Base-by-base conservation (phyloP, 306 rosid species). In the Cicer judaicum region DNA sequence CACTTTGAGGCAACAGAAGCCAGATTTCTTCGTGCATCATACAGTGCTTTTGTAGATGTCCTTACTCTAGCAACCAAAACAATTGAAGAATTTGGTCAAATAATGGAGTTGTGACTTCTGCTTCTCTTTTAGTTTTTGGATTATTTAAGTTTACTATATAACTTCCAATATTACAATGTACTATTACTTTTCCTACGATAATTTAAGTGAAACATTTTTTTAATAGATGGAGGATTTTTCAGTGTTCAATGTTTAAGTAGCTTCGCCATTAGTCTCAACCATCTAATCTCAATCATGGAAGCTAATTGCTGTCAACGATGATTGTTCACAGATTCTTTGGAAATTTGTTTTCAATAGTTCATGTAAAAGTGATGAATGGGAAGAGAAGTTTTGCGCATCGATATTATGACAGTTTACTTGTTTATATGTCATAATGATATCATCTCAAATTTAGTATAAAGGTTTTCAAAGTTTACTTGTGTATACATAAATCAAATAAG, bases 11-110 rank as follows among this genome's bases (percentile, higher is more conserved):
- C 99, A 47, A 87, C 72, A 64, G 97, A 95, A 77, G 93, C 99
- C 10, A 92, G 99, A 80, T 92, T 90, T 92, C 98, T 90, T 57
- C 92, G 98, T 36, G 93, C 99, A 81, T 95, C 97, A 0, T 92
- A 76, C 42, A 92, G 98, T 82, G 88, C 98, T 65, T 92, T 95
- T 61, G 83, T 92, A 3, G 98, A 90, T 55, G 91, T 84, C 34
- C 83, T 90, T 72, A 86, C 86, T 44, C 91, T 95, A 10, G 93
- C 98, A 72, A 86, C 92, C 2, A 87, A 92, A 82, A 89, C 96
- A 21, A 85, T 89, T 63, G 99, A 94, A 86, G 96, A 94, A 77
- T 92, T 90, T 54, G 91, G 97, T 70, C 85, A 74, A 76, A 95
- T 77, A 79, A 59, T 84, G 78, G 80, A 89, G 61, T 75, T 84